phyloP scores from a whole-genome alignment of 345 rosid genomes.

The Aquilaria yunnanensis region DNA sequence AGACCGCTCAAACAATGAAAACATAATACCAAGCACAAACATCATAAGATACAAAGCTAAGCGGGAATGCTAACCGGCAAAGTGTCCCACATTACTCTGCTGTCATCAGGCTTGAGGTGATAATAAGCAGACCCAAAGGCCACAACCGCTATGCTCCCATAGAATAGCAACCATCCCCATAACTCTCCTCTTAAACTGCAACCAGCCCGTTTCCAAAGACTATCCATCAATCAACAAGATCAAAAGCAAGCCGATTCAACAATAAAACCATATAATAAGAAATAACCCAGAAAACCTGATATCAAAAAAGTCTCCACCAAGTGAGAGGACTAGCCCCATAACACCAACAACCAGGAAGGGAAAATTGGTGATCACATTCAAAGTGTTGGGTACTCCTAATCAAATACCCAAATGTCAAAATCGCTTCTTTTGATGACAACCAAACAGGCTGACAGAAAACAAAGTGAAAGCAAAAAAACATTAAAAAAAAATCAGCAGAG shows the following conservation, averaged over 20 bases:
- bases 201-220: conserved; percentile 13
- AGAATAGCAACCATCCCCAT: conserved; percentile 76
- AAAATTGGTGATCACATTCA: conserved; percentile 82
- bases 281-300: conserved; percentile 37
- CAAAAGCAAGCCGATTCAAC: conserved; percentile 3
- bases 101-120: conserved; percentile 78
- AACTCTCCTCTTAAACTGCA: conserved; percentile 71
- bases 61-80: conserved; percentile 64
- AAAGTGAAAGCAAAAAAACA: background rate
- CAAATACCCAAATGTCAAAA: conserved; percentile 18
- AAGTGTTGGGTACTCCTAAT: conserved; percentile 80
- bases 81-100: conserved; percentile 62
- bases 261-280: background rate
- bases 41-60: conserved; percentile 6
- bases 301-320: conserved; percentile 60
- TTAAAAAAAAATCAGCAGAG: background rate
- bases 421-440: background rate
- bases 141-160: conserved; percentile 52
- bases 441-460: background rate
- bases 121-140: conserved; percentile 89
- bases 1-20: too few species aligned
- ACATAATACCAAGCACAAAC: background rate
- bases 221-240: background rate
- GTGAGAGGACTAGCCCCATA: conserved; percentile 62
- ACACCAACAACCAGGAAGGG: conserved; percentile 81